These are phyloP conservation scores for Cryptosporidium parvum DNA, from an alignment of 169 alveolate species.

Conservation along the genomic window DNA sequence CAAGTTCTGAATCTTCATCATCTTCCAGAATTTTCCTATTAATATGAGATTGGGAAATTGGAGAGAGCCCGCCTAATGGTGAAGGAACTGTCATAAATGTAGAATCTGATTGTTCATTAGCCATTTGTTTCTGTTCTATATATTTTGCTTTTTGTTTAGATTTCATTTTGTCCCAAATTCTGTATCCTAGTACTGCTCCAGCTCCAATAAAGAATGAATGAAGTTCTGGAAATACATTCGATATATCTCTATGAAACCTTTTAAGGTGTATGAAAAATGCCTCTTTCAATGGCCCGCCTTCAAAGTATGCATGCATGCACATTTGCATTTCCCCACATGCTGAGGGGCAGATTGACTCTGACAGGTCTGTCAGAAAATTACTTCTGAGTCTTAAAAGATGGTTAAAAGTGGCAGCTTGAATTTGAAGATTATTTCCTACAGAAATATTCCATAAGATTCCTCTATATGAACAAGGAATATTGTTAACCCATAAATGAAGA, in stretches of 20 bases:
- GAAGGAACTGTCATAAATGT: background rate
- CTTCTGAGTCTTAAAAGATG: constrained; percentile 13
- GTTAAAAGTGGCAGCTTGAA: background rate
- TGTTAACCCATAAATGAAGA: constrained; percentile 45
- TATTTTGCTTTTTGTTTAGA: background rate
- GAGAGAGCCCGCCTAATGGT: background rate
- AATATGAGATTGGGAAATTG: background rate
- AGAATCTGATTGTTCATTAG: constrained; percentile 1
- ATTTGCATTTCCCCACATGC: constrained; percentile 8
- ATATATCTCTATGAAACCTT: constrained; percentile 61
- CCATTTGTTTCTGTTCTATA: background rate
- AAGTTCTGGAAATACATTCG: constrained; percentile 47
- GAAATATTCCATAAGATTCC: constrained; percentile 63
- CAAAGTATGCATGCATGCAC: constrained; percentile 3
- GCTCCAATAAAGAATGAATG: constrained; percentile 63
- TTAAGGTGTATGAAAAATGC: constrained; percentile 51
- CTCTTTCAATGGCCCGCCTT: constrained; percentile 59
- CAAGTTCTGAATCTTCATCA: constrained; percentile 45
- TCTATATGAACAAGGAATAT: constrained; percentile 53
- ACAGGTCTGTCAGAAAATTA: background rate
- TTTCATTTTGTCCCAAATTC: constrained; percentile 34
- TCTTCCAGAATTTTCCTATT: background rate
- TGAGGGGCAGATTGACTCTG: background rate
- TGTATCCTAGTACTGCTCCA: constrained; percentile 58
- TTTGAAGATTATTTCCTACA: constrained; percentile 51